These are phyloP conservation scores for Beta macrorhiza DNA, from an alignment of 179 eudicot genomes.

Conservation along the genomic window DNA sequence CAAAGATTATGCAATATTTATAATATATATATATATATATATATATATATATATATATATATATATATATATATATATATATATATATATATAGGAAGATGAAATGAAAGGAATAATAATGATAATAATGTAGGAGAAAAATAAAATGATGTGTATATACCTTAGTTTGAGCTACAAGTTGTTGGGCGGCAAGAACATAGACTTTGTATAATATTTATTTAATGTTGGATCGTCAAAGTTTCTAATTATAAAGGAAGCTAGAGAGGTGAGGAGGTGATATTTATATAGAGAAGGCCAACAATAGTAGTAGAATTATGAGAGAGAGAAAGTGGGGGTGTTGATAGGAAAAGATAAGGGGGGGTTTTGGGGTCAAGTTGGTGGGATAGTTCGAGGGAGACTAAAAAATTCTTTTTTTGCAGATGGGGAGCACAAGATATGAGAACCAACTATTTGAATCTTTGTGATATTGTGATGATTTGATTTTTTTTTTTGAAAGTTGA, in stretches of 20 bases:
- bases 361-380: slow-evolving; percentile 41
- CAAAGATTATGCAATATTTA: not conserved
- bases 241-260: not conserved
- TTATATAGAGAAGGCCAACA: slow-evolving; percentile 22
- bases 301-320: not conserved
- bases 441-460: slow-evolving; percentile 20
- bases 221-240: not conserved
- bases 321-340: slow-evolving; percentile 1
- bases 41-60: no score
- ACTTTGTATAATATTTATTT: slow-evolving; percentile 1
- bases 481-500: not conserved
- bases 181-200: not conserved
- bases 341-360: slow-evolving; percentile 45
- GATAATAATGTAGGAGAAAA: not conserved
- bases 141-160: not conserved
- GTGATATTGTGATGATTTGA: not conserved
- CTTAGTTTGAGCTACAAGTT: slow-evolving; percentile 4
- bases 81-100: no score
- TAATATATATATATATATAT: no score
- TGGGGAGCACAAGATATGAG: slow-evolving; percentile 53
- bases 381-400: slow-evolving; percentile 28
- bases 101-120: not conserved
- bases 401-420: slow-evolving; percentile 29
- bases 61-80: no score
- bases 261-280: slow-evolving; percentile 15